Percentiles rank a stretch among this genome's conserved stretches.
Evolutionary conservation across 2,329 filamentous ascomycete genomes (phyloP).

Genomic region (Calonectria pseudoturangicola): DNA sequence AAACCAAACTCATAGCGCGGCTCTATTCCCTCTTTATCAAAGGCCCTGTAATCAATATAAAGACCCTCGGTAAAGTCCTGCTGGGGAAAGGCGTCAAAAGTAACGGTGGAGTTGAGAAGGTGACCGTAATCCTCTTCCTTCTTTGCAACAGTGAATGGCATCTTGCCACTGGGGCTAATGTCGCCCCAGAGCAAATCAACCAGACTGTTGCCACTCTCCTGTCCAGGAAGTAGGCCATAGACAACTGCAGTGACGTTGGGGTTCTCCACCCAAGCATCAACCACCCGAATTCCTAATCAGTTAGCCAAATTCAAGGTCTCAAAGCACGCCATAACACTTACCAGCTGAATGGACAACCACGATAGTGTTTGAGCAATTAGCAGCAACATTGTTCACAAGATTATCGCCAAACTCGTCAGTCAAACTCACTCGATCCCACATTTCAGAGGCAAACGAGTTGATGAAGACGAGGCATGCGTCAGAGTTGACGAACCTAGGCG

Average conservation of each 20-base stretch:
- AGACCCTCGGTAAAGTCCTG: conserved; percentile 55
- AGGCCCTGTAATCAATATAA: conserved; percentile 21
- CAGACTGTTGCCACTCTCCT: conserved; percentile 81
- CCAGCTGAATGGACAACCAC: conserved; percentile 82
- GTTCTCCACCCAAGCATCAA: conserved; percentile 80
- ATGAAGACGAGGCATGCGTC: conserved; percentile 86
- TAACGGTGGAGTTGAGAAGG: neutral
- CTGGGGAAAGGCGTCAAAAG: neutral
- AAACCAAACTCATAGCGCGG: conserved; percentile 27
- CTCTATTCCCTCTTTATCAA: conserved; percentile 4
- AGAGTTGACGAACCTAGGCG: conserved; percentile 78
- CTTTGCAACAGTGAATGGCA: conserved; percentile 80
- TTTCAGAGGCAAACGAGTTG: conserved; percentile 91
- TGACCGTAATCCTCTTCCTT: conserved; percentile 23
- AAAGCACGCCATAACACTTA: neutral
- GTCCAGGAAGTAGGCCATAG: conserved; percentile 80
- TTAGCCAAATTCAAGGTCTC: too few species aligned
- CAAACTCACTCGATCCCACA: conserved; percentile 94
- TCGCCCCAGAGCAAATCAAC: conserved; percentile 80
- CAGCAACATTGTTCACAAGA: conserved; percentile 69
- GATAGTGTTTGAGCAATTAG: conserved; percentile 76
- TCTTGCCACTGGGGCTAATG: conserved; percentile 78
- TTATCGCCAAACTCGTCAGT: conserved; percentile 78
- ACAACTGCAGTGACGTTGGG: conserved; percentile 79
- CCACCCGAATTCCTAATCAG: conserved; percentile 60